Base-by-base conservation (phyloP, 1,284 basidiomycete genomes). In the Cutaneotrichosporon arboriforme region DNA sequence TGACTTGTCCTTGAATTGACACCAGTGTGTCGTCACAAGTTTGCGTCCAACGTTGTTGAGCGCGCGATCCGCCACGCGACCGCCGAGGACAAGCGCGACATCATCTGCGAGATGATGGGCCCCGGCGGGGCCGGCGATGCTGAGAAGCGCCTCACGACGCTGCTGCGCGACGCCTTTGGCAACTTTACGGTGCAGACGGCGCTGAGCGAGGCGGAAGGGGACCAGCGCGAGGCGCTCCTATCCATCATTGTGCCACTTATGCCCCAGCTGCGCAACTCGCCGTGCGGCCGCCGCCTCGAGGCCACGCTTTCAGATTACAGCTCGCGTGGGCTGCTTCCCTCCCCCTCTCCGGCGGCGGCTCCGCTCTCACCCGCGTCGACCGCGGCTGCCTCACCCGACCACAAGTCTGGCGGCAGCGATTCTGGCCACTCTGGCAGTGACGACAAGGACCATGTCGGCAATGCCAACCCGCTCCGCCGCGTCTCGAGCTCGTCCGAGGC, bases 41-140 rank as follows among this genome's bases (percentile, higher is more conserved):
- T 94, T 67, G 92, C 94, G 1, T 93, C 89, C 5, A 98, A 98
- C 67, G 96, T 98, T 17, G 88, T 90, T 69, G 96, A 98, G 77
- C 91, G 92, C 73, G 90, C 91, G 1, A 80, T 97, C 42, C 72
- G 85, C 20, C 84, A 80, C 20, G 82, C 87, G 0, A 81, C 83
- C 51, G 49, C 79, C 0, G 82, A 84, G 18, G 84, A 81, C 56
- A 83, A 87, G 50, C 80, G 80, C 18, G 71, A 77, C 33, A 77
- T 97, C 55, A 83, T 96, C 52, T 83, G 88, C 20, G 90, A 96
- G 75, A 84, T 96, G 38, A 61, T 71, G 39, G 65, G 52, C 38
- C 43, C 58, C 34, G 47, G 57, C 18, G 26, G 10, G 7, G 22
- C 51, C 5, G 65, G 69, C 13, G 67, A 62, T 5, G 38, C 41